Percentiles rank a stretch among this genome's conserved stretches.
Conservation (phyloP, 129 eudicot species). For the Ambrosia artemisiifolia region DNA sequence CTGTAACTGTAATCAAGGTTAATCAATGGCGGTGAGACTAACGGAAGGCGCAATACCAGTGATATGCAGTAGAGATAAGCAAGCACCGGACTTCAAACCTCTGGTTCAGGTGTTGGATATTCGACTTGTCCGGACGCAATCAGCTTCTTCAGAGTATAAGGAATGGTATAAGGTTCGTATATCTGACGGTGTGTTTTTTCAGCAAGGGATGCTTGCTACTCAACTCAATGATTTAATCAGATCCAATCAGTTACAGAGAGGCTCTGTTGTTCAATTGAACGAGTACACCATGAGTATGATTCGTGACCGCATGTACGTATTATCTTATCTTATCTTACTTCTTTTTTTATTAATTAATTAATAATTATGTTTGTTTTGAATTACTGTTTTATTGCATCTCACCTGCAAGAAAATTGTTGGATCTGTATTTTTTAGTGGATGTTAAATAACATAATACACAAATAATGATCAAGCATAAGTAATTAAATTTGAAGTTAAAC, state of each 20-base stretch:
- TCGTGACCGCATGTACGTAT: conserved; percentile 44
- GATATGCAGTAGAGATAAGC: conserved; percentile 19
- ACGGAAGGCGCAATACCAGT: conserved; percentile 46
- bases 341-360: neutral
- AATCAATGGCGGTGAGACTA: conserved; percentile 41
- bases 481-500: neutral
- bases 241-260: conserved; percentile 43
- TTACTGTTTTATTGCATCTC: neutral
- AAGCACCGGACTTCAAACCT: conserved; percentile 35
- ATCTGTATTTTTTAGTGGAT: neutral
- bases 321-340: neutral
- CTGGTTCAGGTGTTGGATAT: conserved; percentile 58
- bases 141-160: neutral
- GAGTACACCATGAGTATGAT: conserved; percentile 41
- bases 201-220: conserved; percentile 68
- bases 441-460: neutral
- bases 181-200: conserved; percentile 52
- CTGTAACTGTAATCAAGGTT: neutral
- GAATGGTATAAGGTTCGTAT: conserved; percentile 58
- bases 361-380: neutral
- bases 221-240: conserved; percentile 63
- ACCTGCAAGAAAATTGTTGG: neutral
- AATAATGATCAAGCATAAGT: neutral
- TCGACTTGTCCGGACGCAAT: conserved; percentile 33
- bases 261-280: conserved; percentile 54